These are phyloP conservation scores for Diplodia mutila DNA, from an alignment of 2,329 filamentous ascomycete species.

Conservation along the genomic window DNA sequence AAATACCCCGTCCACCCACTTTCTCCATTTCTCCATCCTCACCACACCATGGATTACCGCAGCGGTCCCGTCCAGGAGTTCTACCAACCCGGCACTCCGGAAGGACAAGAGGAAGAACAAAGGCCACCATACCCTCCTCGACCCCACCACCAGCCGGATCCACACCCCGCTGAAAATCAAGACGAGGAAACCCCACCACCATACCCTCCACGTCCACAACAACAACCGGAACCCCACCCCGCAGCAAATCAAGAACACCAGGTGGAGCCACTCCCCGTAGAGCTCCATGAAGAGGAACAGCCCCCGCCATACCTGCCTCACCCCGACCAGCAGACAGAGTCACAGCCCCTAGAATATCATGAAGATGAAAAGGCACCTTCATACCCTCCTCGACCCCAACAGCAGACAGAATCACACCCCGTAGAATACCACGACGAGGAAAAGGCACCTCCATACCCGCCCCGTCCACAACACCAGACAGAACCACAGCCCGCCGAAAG, in stretches of 20 bases:
- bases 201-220: too few relatives aligned
- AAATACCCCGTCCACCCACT: not conserved
- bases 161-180: too few relatives aligned
- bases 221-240: too few relatives aligned
- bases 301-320: too few relatives aligned
- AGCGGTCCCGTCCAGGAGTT: not conserved
- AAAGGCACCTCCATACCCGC: slow-evolving; percentile 23
- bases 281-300: too few relatives aligned
- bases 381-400: slow-evolving; percentile 8
- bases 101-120: not conserved
- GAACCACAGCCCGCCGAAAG: not conserved
- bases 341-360: not conserved
- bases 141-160: not conserved
- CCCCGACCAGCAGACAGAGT: too few relatives aligned
- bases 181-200: too few relatives aligned
- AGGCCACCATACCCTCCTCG: not conserved
- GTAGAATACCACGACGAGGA: slow-evolving; percentile 3
- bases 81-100: not conserved
- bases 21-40: too few relatives aligned
- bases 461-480: not conserved
- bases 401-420: too few relatives aligned
- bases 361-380: slow-evolving; percentile 10
- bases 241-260: too few relatives aligned
- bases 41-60: slow-evolving; percentile 2
- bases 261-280: too few relatives aligned